Conservation (phyloP, 2,329 filamentous ascomycete genomes). For the Diplodia mutila region DNA sequence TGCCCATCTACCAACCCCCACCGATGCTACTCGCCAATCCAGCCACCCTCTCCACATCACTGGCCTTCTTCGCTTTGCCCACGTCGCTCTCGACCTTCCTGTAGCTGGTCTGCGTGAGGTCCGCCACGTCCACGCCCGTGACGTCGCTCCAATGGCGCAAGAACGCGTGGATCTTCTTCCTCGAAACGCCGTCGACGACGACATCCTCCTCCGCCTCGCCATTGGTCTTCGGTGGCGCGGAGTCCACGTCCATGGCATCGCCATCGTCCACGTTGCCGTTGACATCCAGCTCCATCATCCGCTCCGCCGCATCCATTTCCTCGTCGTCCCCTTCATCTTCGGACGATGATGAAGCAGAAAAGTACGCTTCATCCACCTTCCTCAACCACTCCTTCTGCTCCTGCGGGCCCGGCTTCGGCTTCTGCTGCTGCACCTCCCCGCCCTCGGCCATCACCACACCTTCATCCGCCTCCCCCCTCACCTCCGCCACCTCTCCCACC, state of each 20-base stretch:
- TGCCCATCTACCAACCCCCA: conserved; percentile 88
- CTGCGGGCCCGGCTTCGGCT: conserved; percentile 66
- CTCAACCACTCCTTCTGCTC: conserved; percentile 75
- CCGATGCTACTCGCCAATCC: conserved; percentile 89
- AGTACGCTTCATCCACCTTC: conserved; percentile 73
- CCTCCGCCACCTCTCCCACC: conserved; percentile 69
- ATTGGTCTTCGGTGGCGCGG: neutral
- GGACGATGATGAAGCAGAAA: conserved; percentile 67
- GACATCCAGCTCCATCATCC: conserved; percentile 16
- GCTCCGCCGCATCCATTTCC: conserved; percentile 40
- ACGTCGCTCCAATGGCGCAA: conserved; percentile 75
- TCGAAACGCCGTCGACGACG: conserved; percentile 69
- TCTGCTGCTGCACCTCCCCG: conserved; percentile 37
- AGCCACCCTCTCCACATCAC: conserved; percentile 79
- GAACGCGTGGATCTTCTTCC: conserved; percentile 66
- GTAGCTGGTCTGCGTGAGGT: conserved; percentile 82
- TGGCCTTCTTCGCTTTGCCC: conserved; percentile 68
- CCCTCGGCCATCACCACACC: conserved; percentile 32
- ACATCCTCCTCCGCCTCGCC: conserved; percentile 18
- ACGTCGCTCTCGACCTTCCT: conserved; percentile 94
- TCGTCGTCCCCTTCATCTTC: conserved; percentile 41
- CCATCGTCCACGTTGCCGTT: neutral
- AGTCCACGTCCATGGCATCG: conserved; percentile 14
- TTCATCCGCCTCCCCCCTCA: conserved; percentile 39
- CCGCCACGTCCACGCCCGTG: conserved; percentile 71